These are phyloP conservation scores for Parastagonospora nodorum DNA, from an alignment of 2,329 filamentous ascomycete species.

Conservation along the genomic window DNA sequence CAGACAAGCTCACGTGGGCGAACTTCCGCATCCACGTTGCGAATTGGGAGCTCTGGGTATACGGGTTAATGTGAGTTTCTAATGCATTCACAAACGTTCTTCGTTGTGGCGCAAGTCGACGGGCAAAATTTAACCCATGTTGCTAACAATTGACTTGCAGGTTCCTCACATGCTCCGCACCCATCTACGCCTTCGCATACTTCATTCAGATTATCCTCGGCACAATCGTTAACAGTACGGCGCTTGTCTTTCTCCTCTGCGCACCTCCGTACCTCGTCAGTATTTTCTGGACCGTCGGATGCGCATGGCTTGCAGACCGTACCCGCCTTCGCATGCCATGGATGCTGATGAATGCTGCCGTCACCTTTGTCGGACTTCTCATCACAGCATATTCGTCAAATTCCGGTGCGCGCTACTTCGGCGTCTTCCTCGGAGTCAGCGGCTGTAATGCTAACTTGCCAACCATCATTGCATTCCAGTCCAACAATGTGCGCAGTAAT, in stretches of 20 bases:
- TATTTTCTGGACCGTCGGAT: slow-evolving; percentile 38
- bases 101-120: too few species aligned
- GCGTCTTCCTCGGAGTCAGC: slow-evolving; percentile 38
- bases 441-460: slow-evolving; percentile 39
- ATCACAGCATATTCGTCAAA: slow-evolving; percentile 23
- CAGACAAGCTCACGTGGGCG: slow-evolving; percentile 22
- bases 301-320: slow-evolving; percentile 43
- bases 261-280: slow-evolving; percentile 45
- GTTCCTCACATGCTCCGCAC: slow-evolving; percentile 21
- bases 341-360: slow-evolving; percentile 25
- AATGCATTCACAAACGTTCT: too few species aligned
- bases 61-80: slow-evolving; percentile 31
- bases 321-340: slow-evolving; percentile 35
- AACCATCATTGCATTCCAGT: slow-evolving; percentile 34
- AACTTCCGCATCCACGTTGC: slow-evolving; percentile 17
- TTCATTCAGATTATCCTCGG: slow-evolving; percentile 30
- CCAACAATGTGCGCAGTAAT: slow-evolving; percentile 43
- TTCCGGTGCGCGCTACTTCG: slow-evolving; percentile 39
- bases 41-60: slow-evolving; percentile 28
- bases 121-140: not conserved
- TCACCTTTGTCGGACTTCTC: slow-evolving; percentile 21
- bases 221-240: slow-evolving; percentile 30
- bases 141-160: not conserved
- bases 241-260: slow-evolving; percentile 40
- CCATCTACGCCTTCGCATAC: slow-evolving; percentile 29